Conservation (phyloP, 2,329 filamentous ascomycete species). For the Metarhizium rileyi region DNA sequence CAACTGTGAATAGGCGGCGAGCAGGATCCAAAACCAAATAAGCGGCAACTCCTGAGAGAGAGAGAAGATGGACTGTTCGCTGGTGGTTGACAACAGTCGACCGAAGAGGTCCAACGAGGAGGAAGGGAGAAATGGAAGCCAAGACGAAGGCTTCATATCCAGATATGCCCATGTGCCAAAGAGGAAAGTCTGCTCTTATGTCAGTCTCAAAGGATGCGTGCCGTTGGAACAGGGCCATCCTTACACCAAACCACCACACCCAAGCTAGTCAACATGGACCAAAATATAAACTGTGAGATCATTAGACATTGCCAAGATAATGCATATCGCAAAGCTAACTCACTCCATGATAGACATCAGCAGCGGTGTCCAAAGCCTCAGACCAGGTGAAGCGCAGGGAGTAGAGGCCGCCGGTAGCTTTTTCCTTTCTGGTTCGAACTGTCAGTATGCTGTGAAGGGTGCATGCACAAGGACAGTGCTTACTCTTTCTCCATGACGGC, state of each 20-base stretch:
- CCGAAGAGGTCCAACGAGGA: slow-evolving; percentile 65
- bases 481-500: slow-evolving; percentile 64
- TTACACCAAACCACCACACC: slow-evolving; percentile 89
- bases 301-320: slow-evolving; percentile 11
- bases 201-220: neutral
- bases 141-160: slow-evolving; percentile 89
- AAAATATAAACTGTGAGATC: slow-evolving; percentile 69
- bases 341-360: slow-evolving; percentile 88
- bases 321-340: slow-evolving; percentile 20
- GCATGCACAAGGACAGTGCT: slow-evolving; percentile 23
- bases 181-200: slow-evolving; percentile 62
- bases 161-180: slow-evolving; percentile 99
- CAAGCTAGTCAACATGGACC: slow-evolving; percentile 85
- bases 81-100: slow-evolving; percentile 58
- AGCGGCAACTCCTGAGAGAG: slow-evolving; percentile 67
- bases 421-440: slow-evolving; percentile 55
- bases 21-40: slow-evolving; percentile 67
- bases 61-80: slow-evolving; percentile 63
- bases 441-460: slow-evolving; percentile 11
- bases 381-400: slow-evolving; percentile 62
- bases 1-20: slow-evolving; percentile 68
- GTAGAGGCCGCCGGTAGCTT: slow-evolving; percentile 60
- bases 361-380: slow-evolving; percentile 68
- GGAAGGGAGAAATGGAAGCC: slow-evolving; percentile 68
- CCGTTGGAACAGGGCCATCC: slow-evolving; percentile 24